Base-by-base conservation (phyloP, 2,329 filamentous ascomycete species). In the Clonostachys chloroleuca region DNA sequence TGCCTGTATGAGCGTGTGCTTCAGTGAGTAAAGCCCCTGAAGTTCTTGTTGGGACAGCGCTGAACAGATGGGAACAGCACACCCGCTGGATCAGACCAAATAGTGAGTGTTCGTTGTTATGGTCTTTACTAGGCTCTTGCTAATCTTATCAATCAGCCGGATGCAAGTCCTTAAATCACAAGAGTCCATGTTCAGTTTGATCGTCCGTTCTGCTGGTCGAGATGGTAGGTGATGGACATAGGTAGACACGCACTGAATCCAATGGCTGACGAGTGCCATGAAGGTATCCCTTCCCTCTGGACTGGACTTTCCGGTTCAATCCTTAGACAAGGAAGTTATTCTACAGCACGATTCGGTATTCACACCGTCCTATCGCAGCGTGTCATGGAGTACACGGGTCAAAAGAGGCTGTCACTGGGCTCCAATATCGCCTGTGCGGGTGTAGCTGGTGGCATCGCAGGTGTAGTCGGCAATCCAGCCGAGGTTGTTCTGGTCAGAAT, bases 1-100 rank as follows among this genome's bases (percentile, higher is more conserved):
- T 5, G 70, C 70, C 8, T 70, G 66, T 9, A 69, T 72, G 64
- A 69, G 69, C 20, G 69, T 70, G 17, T 72, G 69, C 56, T 72
- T 72, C 50, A 73, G 69, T 71, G 52, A 55, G 67, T 61, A 36
- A 7, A 6, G 12, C 17, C 36, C 10, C 42, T 24, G 10, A 39
- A 36, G 12, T 16, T 14, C 35, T 20, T 13, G 14, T 13, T 12
- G 34, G 24, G 20, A 14, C n/a, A 2, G 13, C 14, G 52, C 41
- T 52, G 34, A 13, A 9, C 16, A 41, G 6, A 30, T 30, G n/a
- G 2, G 1, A 34, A 3, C 39, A 70, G 68, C 69, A n/a, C 69
- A 72, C 49, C 70, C 69, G 12, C 50, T 72, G 2, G 69, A 73
- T 42, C 68, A 72, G 47, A 71, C 69, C 0, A 73, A 73, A 61